Evolutionary conservation across 768 basidiomycete genomes (phyloP).

Genomic region (Podaxis sp.): DNA sequence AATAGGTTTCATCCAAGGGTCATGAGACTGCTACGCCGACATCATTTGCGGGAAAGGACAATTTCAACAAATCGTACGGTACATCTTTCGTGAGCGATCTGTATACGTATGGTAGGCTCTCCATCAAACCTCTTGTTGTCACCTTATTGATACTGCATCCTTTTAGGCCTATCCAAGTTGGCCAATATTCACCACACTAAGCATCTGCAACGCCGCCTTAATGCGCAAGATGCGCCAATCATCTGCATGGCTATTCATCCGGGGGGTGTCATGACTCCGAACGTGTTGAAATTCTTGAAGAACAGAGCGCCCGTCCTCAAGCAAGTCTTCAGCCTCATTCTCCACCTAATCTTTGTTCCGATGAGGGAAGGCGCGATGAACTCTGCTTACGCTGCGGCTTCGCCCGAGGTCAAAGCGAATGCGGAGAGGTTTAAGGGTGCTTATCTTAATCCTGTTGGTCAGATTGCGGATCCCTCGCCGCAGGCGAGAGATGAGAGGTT

Average conservation of each 20-base stretch:
- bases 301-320: slow-evolving; percentile 12
- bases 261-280: slow-evolving; percentile 35
- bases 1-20: slow-evolving; percentile 33
- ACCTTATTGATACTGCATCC: background rate
- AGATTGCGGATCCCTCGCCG: slow-evolving; percentile 26
- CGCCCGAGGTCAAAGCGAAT: slow-evolving; percentile 30
- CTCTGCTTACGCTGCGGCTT: slow-evolving; percentile 39
- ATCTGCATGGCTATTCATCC: slow-evolving; percentile 42
- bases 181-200: slow-evolving; percentile 48
- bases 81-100: slow-evolving; percentile 19
- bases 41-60: slow-evolving; percentile 31
- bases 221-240: slow-evolving; percentile 32
- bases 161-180: slow-evolving; percentile 50
- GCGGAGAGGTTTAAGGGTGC: slow-evolving; percentile 34
- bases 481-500: slow-evolving; percentile 31
- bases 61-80: slow-evolving; percentile 37
- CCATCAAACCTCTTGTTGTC: background rate
- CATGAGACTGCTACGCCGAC: slow-evolving; percentile 23
- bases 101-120: slow-evolving; percentile 34
- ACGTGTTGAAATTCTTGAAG: slow-evolving; percentile 14
- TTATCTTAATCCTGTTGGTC: slow-evolving; percentile 36
- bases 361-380: slow-evolving; percentile 35
- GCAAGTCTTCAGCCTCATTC: slow-evolving; percentile 14
- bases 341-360: slow-evolving; percentile 18
- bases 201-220: slow-evolving; percentile 48